Evolutionary conservation across 768 basidiomycete genomes (phyloP).

Genomic region (Boletus fagicola): DNA sequence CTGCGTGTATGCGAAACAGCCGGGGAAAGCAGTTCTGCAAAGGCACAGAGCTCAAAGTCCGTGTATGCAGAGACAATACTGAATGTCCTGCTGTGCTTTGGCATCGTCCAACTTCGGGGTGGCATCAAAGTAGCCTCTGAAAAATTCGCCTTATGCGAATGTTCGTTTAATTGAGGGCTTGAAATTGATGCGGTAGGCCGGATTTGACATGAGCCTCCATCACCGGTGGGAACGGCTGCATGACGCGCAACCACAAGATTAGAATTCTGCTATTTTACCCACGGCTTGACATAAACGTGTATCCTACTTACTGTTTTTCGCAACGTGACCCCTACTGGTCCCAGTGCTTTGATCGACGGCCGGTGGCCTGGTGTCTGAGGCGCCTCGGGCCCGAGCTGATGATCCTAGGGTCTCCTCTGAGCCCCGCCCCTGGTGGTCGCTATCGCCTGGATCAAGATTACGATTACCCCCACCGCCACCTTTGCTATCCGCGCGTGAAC

Average conservation of each 20-base stretch:
- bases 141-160: slow-evolving; percentile 24
- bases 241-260: slow-evolving; percentile 17
- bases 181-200: slow-evolving; percentile 10
- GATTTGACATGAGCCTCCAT: slow-evolving; percentile 18
- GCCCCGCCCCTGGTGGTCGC: slow-evolving; percentile 35
- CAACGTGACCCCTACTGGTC: slow-evolving; percentile 19
- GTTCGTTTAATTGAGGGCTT: slow-evolving; percentile 13
- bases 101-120: slow-evolving; percentile 19
- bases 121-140: slow-evolving; percentile 28
- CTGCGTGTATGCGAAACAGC: slow-evolving; percentile 26
- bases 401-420: slow-evolving; percentile 35
- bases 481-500: slow-evolving; percentile 49
- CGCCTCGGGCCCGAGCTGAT: slow-evolving; percentile 54
- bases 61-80: slow-evolving; percentile 49
- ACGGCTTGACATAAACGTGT: slow-evolving; percentile 13
- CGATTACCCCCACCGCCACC: slow-evolving; percentile 42
- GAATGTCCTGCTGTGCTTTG: slow-evolving; percentile 33
- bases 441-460: slow-evolving; percentile 36
- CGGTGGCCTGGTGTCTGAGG: slow-evolving; percentile 58
- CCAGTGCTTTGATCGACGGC: slow-evolving; percentile 28
- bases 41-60: slow-evolving; percentile 49
- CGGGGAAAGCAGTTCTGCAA: slow-evolving; percentile 47
- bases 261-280: slow-evolving; percentile 28
- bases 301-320: slow-evolving; percentile 31
- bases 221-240: slow-evolving; percentile 23